phyloP scores from a whole-genome alignment of 768 basidiomycete species.

The Cubamyces sp. region DNA sequence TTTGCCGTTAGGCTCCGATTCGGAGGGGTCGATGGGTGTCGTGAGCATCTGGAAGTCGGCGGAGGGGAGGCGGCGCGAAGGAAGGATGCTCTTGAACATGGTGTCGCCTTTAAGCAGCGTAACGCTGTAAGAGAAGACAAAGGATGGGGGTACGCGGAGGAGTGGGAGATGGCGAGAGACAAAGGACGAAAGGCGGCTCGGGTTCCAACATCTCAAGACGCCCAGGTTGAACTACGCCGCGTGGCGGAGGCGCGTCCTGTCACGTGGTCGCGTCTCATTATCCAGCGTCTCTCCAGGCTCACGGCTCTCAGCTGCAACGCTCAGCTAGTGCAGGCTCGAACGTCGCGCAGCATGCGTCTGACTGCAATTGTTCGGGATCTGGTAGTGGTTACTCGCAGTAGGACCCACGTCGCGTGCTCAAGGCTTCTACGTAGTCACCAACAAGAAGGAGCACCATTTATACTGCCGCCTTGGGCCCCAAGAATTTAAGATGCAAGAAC shows the following conservation, averaged over 20 bases:
- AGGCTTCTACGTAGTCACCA: no score
- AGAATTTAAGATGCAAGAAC: no score
- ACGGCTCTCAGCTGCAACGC: no score
- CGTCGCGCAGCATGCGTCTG: no score
- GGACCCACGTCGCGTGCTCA: no score
- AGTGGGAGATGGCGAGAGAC: not conserved
- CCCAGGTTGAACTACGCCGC: constrained; percentile 23
- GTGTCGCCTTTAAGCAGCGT: constrained; percentile 3
- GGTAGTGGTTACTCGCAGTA: no score
- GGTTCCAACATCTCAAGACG: constrained; percentile 3
- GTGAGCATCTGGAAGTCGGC: constrained; percentile 79
- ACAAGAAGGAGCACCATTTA: no score
- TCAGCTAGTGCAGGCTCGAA: no score
- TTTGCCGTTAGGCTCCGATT: constrained; percentile 50
- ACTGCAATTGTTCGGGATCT: no score
- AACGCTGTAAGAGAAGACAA: not conserved
- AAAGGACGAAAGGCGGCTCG: constrained; percentile 12
- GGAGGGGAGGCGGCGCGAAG: constrained; percentile 63
- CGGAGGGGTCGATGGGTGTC: constrained; percentile 44
- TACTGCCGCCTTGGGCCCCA: no score
- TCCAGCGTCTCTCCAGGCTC: not conserved
- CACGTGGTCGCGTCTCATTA: constrained; percentile 26
- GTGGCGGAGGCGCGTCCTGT: constrained; percentile 16
- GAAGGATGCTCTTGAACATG: constrained; percentile 86
- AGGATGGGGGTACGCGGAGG: not conserved